These are phyloP conservation scores for Pythium utonaiense DNA, from an alignment of 352 stramenopile genomes.

Conservation along the genomic window DNA sequence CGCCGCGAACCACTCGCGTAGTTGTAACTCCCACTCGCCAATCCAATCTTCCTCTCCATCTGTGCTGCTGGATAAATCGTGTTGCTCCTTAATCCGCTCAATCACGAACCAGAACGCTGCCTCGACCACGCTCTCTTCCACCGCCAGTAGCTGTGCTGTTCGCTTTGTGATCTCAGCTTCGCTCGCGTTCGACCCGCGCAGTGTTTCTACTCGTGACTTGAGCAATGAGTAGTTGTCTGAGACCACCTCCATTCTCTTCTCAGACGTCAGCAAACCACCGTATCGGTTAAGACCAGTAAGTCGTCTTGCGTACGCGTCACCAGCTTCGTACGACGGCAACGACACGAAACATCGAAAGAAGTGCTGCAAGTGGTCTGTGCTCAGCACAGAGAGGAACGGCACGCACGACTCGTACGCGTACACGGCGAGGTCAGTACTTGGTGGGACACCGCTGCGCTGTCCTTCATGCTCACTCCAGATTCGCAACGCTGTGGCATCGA, in stretches of 20 bases:
- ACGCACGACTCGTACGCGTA: slow-evolving; percentile 72
- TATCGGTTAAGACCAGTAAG: slow-evolving; percentile 34
- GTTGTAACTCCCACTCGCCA: slow-evolving; percentile 4
- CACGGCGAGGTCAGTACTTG: slow-evolving; percentile 41
- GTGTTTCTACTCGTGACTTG: slow-evolving; percentile 40
- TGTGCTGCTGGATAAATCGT: neutral
- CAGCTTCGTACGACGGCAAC: slow-evolving; percentile 13
- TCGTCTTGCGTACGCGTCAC: slow-evolving; percentile 38
- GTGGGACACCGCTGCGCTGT: neutral
- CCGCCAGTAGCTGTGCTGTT: neutral
- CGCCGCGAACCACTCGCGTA: slow-evolving; percentile 13
- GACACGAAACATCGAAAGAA: slow-evolving; percentile 50
- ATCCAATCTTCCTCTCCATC: slow-evolving; percentile 2
- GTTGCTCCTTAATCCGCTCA: slow-evolving; percentile 3
- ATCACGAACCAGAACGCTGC: slow-evolving; percentile 22
- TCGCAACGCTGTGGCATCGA: slow-evolving; percentile 39
- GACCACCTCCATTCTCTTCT: slow-evolving; percentile 54
- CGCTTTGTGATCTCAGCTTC: slow-evolving; percentile 18
- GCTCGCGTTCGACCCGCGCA: slow-evolving; percentile 21
- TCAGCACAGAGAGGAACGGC: slow-evolving; percentile 61
- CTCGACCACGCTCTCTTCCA: slow-evolving; percentile 19
- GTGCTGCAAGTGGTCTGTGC: slow-evolving; percentile 58
- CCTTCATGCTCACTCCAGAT: slow-evolving; percentile 46
- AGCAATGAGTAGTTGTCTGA: slow-evolving; percentile 42
- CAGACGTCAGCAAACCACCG: slow-evolving; percentile 30